Evolutionary conservation across 192 early-diverging fungal genomes (phyloP).

Genomic region (Umbelopsis sp.): DNA sequence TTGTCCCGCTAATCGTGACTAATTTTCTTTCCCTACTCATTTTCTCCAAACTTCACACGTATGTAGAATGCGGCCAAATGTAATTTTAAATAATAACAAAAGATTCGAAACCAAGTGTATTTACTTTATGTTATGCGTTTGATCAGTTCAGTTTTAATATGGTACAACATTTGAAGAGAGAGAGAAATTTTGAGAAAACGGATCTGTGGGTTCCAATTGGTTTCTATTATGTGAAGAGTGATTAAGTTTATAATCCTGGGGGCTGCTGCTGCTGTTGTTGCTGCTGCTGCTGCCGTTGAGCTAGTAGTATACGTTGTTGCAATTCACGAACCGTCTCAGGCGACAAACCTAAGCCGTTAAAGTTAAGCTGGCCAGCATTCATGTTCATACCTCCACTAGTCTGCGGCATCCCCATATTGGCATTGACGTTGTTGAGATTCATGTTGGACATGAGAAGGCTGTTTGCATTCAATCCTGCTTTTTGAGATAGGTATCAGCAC

Average conservation of each 20-base stretch:
- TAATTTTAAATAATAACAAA: constrained; percentile 16
- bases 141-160: neutral
- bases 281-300: constrained; percentile 20
- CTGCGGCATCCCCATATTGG: constrained; percentile 13
- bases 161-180: neutral
- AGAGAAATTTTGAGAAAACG: neutral
- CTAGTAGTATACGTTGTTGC: constrained; percentile 21
- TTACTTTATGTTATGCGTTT: neutral
- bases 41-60: neutral
- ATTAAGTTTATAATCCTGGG: constrained; percentile 21
- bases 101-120: neutral
- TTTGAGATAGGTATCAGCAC: too few species aligned
- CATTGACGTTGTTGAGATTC: constrained; percentile 22
- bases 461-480: constrained; percentile 30
- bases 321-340: constrained; percentile 23
- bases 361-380: constrained; percentile 16
- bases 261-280: constrained; percentile 34
- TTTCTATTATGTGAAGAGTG: too few species aligned
- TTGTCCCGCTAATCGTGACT: neutral
- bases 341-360: neutral
- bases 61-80: constrained; percentile 46
- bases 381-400: constrained; percentile 17
- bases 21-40: neutral
- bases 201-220: too few species aligned
- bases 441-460: constrained; percentile 41